Percentiles rank a stretch among this genome's conserved stretches.
These are phyloP conservation scores for Colletotrichum sp. DNA, from an alignment of 2,329 filamentous ascomycete genomes.

Conservation along the genomic window DNA sequence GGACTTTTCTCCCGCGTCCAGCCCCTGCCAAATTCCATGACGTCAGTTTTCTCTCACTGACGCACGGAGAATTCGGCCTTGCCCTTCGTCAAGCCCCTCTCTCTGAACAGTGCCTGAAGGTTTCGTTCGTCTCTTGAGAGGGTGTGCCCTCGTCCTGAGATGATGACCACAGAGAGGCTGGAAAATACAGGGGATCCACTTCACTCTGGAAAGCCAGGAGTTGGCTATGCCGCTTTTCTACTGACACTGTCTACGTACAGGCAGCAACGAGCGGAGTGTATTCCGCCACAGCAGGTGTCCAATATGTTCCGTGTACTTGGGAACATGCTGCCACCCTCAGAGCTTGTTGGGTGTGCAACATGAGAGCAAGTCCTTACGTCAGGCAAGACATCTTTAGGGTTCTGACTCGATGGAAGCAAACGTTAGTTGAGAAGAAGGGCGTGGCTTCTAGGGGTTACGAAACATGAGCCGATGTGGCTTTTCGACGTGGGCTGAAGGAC, in stretches of 20 bases:
- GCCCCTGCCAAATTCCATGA: not conserved
- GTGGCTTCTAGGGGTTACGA: not conserved
- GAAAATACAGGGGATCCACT: not conserved
- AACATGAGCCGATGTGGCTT: not conserved
- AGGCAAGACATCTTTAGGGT: not conserved
- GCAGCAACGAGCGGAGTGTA: not conserved
- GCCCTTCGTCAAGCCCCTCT: not conserved
- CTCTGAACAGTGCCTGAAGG: not conserved
- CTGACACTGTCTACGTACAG: not conserved
- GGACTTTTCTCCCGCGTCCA: not conserved
- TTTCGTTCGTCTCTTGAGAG: not conserved
- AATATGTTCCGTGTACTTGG: not conserved
- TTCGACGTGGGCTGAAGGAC: not conserved
- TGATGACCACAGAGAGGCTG: not conserved
- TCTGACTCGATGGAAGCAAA: not conserved
- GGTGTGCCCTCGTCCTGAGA: not conserved
- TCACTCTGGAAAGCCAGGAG: not conserved
- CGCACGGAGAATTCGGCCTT: not conserved
- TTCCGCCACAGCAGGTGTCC: not conserved
- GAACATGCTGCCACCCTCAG: not conserved
- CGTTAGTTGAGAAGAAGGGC: not conserved
- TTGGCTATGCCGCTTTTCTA: not conserved
- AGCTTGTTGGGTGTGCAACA: not conserved
- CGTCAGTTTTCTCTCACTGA: not conserved
- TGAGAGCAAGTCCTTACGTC: not conserved